Evolutionary conservation across 2,329 filamentous ascomycete species (phyloP).

Genomic region (Microcyclosporella mali): DNA sequence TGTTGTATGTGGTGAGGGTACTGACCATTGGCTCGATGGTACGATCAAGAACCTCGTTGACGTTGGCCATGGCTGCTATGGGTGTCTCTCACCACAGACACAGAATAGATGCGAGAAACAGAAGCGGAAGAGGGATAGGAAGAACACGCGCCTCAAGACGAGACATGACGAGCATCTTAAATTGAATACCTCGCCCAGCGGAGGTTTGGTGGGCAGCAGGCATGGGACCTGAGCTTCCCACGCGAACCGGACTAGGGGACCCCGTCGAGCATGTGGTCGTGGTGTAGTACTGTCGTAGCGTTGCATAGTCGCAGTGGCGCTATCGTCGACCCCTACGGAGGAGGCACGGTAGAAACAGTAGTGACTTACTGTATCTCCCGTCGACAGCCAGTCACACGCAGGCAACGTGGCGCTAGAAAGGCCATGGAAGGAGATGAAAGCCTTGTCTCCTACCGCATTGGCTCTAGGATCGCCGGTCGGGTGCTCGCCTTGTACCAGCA

Average conservation of each 20-base stretch:
- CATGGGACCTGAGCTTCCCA: neutral
- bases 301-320: neutral
- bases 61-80: slow-evolving; percentile 19
- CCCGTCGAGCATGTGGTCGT: neutral
- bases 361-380: too few relatives aligned
- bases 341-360: too few relatives aligned
- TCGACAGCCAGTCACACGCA: too few relatives aligned
- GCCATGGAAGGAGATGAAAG: too few relatives aligned
- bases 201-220: neutral
- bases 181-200: neutral
- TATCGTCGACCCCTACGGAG: too few relatives aligned
- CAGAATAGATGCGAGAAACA: too few relatives aligned
- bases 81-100: slow-evolving; percentile 13
- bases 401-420: too few relatives aligned
- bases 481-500: too few relatives aligned
- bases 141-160: neutral
- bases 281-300: too few relatives aligned
- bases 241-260: neutral
- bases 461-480: too few relatives aligned
- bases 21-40: slow-evolving; percentile 29
- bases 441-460: too few relatives aligned
- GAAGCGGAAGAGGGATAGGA: neutral
- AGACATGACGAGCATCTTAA: neutral
- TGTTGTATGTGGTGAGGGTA: too few relatives aligned
- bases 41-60: slow-evolving; percentile 30